Base-by-base conservation (phyloP, 306 rosid genomes). In the Geum urbanum region DNA sequence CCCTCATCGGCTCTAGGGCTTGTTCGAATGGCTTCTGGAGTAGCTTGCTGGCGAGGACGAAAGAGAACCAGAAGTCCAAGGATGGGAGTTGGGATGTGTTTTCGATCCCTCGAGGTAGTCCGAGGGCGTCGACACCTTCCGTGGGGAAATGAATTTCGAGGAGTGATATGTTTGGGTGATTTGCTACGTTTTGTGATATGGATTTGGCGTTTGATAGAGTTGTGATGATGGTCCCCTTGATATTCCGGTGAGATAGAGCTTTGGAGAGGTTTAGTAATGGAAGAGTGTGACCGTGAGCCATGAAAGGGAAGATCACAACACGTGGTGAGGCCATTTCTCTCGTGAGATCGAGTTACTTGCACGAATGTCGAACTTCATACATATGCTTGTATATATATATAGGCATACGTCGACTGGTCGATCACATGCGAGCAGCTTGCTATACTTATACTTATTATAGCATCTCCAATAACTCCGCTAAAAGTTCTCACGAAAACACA, bases 241-340 rank as follows among this genome's bases (percentile, higher is more conserved):
- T 48, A 5, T 68, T 74, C 11, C 70, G 70, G 49, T 40, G 69
- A 32, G 77, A 73, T 6, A 81, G 74, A 45, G 70, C 76, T 55
- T 65, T 77, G 4, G 85, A 58, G 59, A 81, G 77, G 40, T 77
- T 79, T n/a, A 73, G 53, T 11, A 77, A 27, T 9, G 85, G 85
- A 19, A 73, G 64, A 44, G 77, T 77, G 57, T 81, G 85, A 71
- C 85, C 81, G 39, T 69, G 58, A 56, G 82, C 43, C 85, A 81
- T 77, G 85, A 81, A 81, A 22, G 85, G 85, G 45, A 81, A 81
- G n/a, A 81, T 55, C 3, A 77, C 60, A 6, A 77, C 14, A 58
- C 70, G 77, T 12, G 74, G 66, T 18, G 48, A 16, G 51, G 71
- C 22, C 77, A 73, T 73, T 35, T 37, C 19, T 49, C 27, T 51